Percentiles rank a stretch among this genome's conserved stretches.
Conservation (phyloP, 352 stramenopile species). For the Phytophthora podocarpi region DNA sequence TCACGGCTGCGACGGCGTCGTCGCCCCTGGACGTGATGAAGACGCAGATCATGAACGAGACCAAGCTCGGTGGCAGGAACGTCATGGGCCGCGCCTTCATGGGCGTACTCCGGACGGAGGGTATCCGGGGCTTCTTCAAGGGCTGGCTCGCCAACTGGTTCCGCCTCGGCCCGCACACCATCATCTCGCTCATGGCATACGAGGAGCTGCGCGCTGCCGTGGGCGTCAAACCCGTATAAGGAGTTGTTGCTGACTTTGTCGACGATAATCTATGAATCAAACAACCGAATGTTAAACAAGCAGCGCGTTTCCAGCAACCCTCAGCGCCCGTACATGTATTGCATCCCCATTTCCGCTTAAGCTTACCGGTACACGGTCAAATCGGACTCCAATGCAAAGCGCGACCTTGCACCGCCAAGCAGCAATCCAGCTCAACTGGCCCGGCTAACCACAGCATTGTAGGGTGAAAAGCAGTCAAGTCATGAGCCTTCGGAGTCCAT, state of each 20-base stretch:
- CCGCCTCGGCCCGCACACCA: constrained; percentile 71
- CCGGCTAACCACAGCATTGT: no score
- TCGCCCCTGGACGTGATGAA: constrained; percentile 86
- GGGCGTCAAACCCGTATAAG: constrained; percentile 62
- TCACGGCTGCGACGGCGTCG: constrained; percentile 69
- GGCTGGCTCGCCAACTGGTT: constrained; percentile 81
- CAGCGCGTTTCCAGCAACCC: no score
- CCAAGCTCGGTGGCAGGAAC: constrained; percentile 36
- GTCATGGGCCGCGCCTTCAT: constrained; percentile 63
- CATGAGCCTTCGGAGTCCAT: neutral
- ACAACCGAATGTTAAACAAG: no score
- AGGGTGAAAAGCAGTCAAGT: no score
- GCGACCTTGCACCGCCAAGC: no score
- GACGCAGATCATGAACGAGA: constrained; percentile 87
- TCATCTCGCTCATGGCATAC: constrained; percentile 81
- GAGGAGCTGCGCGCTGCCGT: constrained; percentile 62
- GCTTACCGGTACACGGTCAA: no score
- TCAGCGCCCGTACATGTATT: no score
- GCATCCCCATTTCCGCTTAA: no score
- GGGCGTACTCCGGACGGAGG: constrained; percentile 56
- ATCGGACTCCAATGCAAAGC: no score
- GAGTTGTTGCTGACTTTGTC: no score
- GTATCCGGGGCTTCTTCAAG: constrained; percentile 76
- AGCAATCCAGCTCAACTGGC: no score
- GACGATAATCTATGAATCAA: no score